Base-by-base conservation (phyloP, 2,329 filamentous ascomycete species). In the Anisogramma anomala region DNA sequence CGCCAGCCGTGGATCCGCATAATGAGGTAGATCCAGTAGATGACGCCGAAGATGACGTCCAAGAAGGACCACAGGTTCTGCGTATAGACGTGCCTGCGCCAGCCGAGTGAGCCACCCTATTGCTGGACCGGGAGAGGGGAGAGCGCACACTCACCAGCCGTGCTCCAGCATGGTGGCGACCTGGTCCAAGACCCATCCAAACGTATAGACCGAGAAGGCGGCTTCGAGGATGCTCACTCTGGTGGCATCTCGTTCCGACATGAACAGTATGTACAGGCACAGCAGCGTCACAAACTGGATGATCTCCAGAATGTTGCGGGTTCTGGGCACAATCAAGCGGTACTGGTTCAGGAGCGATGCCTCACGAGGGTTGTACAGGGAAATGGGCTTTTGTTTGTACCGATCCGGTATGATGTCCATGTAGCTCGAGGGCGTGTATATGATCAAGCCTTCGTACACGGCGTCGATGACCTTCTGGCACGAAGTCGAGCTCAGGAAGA, bases 61-160 rank as follows among this genome's bases (percentile, higher is more conserved):
- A 93, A 71, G 53, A 93, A 91, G 0, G 84, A 86, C 85, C 85
- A 93, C 3, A 93, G 64, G 51, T 91, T 89, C 57, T 93, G 84
- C 0, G 84, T 87, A 54, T 91, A 88, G 1, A 91, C 84, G 43
- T 77, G 74, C 83, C 83, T 74, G 35, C 43, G 30, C 18, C 37
- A 20, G 26, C 27, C 15, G 10, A 39, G 40, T 39, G 19, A 77
- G 36, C 73, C 69, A 39, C n/a, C 14, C 37, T 23, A 5, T 23
- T 23, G 6, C 9, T 23, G 33, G 19, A 34, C 10, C 3, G 10
- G 4, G 17, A 20, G 34, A 31, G 15, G 28, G 20, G 13, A 11
- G 14, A 17, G 23, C 20, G 37, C 11, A 8, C 22, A 7, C 63
- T 48, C 54, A 72, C 73, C 72, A 77, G 35, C 73, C 76, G 55